phyloP scores from a whole-genome alignment of 257 asterid genomes.

The Thymus mandschuricus region DNA sequence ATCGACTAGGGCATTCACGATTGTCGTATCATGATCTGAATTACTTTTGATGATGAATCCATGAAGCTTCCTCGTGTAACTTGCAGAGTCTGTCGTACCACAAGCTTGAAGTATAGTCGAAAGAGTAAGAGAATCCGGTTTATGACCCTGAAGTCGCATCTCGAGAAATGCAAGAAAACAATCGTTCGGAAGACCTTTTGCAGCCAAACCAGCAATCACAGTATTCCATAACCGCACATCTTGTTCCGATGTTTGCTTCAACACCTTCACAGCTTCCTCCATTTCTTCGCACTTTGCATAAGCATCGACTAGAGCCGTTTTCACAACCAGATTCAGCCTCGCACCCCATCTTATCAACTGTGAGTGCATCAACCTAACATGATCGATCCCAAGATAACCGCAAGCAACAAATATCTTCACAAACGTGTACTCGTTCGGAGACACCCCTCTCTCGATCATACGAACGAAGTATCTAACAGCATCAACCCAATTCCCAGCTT shows the following conservation, averaged over 20 bases:
- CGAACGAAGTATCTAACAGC: slow-evolving; percentile 28
- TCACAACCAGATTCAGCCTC: slow-evolving; percentile 36
- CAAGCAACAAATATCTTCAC: slow-evolving; percentile 37
- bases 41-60: slow-evolving; percentile 36
- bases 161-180: slow-evolving; percentile 38
- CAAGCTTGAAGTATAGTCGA: slow-evolving; percentile 34
- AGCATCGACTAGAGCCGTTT: slow-evolving; percentile 40
- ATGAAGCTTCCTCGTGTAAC: slow-evolving; percentile 35
- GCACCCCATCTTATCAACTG: slow-evolving; percentile 36
- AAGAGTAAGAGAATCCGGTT: slow-evolving; percentile 43
- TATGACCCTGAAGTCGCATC: slow-evolving; percentile 36
- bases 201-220: slow-evolving; percentile 41
- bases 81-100: slow-evolving; percentile 18
- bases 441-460: slow-evolving; percentile 34
- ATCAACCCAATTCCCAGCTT: slow-evolving; percentile 29
- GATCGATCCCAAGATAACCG: slow-evolving; percentile 28
- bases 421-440: slow-evolving; percentile 43
- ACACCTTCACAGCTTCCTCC: slow-evolving; percentile 38
- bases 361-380: slow-evolving; percentile 33
- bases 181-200: slow-evolving; percentile 28
- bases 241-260: slow-evolving; percentile 36
- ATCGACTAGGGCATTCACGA: slow-evolving; percentile 48
- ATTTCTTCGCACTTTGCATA: slow-evolving; percentile 35
- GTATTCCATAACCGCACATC: slow-evolving; percentile 42
- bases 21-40: slow-evolving; percentile 28